phyloP scores from a whole-genome alignment of 441 rosid species.

The Populus trichocarpa region DNA sequence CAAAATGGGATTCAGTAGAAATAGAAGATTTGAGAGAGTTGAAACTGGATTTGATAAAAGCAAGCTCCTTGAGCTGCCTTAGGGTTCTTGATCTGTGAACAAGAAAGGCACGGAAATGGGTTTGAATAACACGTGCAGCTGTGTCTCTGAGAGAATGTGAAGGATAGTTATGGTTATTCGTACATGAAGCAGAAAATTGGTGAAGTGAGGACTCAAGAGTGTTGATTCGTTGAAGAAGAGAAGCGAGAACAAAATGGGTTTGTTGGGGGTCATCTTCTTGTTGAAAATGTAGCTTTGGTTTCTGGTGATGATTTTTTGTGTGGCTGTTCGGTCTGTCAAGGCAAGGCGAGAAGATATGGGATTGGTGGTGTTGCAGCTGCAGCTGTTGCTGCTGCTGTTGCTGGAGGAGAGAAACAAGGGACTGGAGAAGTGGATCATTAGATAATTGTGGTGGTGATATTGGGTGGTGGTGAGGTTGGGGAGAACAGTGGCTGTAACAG shows the following conservation, averaged over 20 bases:
- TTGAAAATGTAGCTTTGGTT: neutral
- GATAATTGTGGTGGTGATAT: conserved; percentile 15
- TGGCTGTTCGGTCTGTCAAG: neutral
- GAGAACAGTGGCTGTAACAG: conserved; percentile 11
- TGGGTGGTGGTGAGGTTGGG: neutral
- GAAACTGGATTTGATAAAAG: conserved; percentile 60
- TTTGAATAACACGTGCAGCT: conserved; percentile 85
- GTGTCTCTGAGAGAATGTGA: conserved; percentile 49
- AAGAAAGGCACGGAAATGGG: conserved; percentile 73
- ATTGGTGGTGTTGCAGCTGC: conserved; percentile 3
- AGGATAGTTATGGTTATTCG: conserved; percentile 16
- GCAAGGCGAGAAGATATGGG: conserved; percentile 20
- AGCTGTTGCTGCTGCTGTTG: conserved; percentile 28
- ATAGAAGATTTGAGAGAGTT: conserved; percentile 57
- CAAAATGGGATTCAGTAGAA: conserved; percentile 45
- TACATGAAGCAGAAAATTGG: conserved; percentile 30
- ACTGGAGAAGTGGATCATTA: neutral
- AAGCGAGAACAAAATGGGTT: conserved; percentile 36
- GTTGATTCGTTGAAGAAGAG: conserved; percentile 62
- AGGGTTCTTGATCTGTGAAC: conserved; percentile 78
- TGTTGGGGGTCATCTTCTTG: conserved; percentile 22
- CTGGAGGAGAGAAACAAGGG: conserved; percentile 40
- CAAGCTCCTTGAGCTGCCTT: conserved; percentile 74
- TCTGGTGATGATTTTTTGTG: conserved; percentile 9
- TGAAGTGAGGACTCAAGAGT: conserved; percentile 67